phyloP scores from a whole-genome alignment of 345 rosid species.

The Dimocarpus longan region DNA sequence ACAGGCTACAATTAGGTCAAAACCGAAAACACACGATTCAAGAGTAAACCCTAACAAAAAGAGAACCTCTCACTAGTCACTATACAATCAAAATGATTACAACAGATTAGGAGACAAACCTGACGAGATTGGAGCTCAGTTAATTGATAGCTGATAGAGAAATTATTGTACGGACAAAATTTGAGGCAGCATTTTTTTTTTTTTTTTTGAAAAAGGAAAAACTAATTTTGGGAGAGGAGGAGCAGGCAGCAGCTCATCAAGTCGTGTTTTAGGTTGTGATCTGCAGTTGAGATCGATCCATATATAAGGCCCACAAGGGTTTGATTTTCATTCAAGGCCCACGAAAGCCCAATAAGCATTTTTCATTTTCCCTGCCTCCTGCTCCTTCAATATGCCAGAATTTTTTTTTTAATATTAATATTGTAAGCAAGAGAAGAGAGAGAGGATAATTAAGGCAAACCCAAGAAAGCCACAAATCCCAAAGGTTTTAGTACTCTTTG shows the following conservation, averaged over 20 bases:
- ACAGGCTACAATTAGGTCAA: not conserved
- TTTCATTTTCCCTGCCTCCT: too few relatives aligned
- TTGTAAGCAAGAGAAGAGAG: too few relatives aligned
- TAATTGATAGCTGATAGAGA: not conserved
- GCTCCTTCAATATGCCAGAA: too few relatives aligned
- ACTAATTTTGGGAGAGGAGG: not conserved
- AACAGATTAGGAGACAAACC: not conserved
- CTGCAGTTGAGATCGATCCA: too few relatives aligned
- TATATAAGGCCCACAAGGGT: not conserved
- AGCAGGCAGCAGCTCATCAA: too few relatives aligned
- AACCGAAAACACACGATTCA: not conserved
- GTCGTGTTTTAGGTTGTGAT: too few relatives aligned
- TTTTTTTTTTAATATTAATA: too few relatives aligned
- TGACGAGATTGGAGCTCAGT: not conserved
- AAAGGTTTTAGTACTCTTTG: too few relatives aligned
- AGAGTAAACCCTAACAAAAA: not conserved
- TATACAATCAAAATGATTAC: not conserved
- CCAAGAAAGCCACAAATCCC: too few relatives aligned
- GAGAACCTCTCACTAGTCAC: not conserved
- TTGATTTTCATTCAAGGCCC: not conserved
- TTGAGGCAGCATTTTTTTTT: not conserved
- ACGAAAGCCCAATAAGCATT: not conserved
- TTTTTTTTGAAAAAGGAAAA: too few relatives aligned
- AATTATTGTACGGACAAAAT: not conserved
- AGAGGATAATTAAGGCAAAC: too few relatives aligned